A percentile compares a stretch with the other conserved stretches of the same genome.
Evolutionary conservation across 495 filamentous ascomycete species (phyloP).

Genomic region (Sabuloglossum arenarium): DNA sequence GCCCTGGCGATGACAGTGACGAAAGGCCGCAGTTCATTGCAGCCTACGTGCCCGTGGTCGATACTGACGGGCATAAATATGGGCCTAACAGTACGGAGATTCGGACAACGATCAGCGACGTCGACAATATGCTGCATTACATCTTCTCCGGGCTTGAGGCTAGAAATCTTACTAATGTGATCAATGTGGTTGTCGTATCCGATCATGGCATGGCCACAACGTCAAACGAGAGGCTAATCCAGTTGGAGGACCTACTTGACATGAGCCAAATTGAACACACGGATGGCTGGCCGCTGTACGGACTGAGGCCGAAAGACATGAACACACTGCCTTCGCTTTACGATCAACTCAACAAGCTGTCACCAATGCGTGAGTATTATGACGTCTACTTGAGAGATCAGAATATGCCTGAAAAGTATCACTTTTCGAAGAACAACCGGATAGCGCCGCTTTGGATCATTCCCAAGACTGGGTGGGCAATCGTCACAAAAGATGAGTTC

Average conservation of each 20-base stretch:
- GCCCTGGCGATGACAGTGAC: conserved; percentile 25
- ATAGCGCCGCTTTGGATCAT: conserved; percentile 89
- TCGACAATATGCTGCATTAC: conserved; percentile 56
- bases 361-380: conserved; percentile 35
- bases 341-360: conserved; percentile 22
- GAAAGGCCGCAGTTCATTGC: conserved; percentile 71
- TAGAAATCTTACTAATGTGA: conserved; percentile 68
- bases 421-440: conserved; percentile 65
- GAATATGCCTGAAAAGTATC: conserved; percentile 74
- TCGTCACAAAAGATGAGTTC: conserved; percentile 61
- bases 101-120: conserved; percentile 42
- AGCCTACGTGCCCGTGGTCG: conserved; percentile 84
- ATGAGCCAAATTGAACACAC: conserved; percentile 51
- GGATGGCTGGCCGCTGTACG: conserved; percentile 88
- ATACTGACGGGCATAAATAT: conserved; percentile 64
- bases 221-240: conserved; percentile 56
- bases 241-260: conserved; percentile 82
- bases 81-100: conserved; percentile 93
- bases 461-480: conserved; percentile 74
- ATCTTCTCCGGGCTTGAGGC: conserved; percentile 57
- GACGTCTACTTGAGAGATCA: conserved; percentile 65
- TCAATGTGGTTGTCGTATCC: conserved; percentile 94
- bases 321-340: conserved; percentile 23
- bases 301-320: conserved; percentile 58
- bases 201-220: conserved; percentile 98